Evolutionary conservation across 139 green algal species (phyloP).

Genomic region (Chlamydomonas sp.): DNA sequence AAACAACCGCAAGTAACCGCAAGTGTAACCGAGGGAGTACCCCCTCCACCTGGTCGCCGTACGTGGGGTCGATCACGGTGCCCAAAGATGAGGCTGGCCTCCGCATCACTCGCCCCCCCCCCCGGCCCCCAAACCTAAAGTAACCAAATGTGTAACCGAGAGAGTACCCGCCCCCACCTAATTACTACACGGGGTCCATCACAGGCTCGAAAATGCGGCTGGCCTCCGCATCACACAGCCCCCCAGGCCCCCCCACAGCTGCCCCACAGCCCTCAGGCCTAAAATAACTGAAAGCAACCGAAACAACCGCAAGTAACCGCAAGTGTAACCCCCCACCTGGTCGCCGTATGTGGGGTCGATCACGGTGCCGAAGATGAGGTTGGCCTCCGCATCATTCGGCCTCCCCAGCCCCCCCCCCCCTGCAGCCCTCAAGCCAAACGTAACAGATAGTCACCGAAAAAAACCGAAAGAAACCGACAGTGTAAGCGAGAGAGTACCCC

Average conservation of each 20-base stretch:
- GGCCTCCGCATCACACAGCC: conserved; percentile 51
- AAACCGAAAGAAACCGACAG: background rate
- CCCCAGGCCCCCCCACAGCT: too few species aligned
- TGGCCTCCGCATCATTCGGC: conserved; percentile 58
- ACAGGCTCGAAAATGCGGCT: conserved; percentile 89
- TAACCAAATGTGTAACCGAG: conserved; percentile 74
- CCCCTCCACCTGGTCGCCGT: conserved; percentile 24
- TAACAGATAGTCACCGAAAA: conserved; percentile 54
- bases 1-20: background rate
- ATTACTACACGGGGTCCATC: conserved; percentile 44
- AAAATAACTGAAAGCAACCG: conserved; percentile 58
- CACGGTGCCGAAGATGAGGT: conserved; percentile 87
- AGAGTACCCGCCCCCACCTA: too few species aligned
- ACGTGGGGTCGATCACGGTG: conserved; percentile 59
- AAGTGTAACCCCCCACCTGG: background rate
- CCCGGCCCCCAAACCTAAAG: conserved; percentile 56
- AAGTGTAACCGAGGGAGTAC: conserved; percentile 80
- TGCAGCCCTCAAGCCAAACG: conserved; percentile 56
- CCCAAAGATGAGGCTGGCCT: conserved; percentile 88
- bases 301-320: conserved; percentile 26
- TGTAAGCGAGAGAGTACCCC: too few species aligned
- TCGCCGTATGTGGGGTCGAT: conserved; percentile 50
- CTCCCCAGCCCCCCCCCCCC: too few species aligned
- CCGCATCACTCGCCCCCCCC: conserved; percentile 39
- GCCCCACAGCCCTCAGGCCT: conserved; percentile 52